phyloP scores from a whole-genome alignment of 1,139 yeast genomes.

The Geotrichum cucujoidarum region DNA sequence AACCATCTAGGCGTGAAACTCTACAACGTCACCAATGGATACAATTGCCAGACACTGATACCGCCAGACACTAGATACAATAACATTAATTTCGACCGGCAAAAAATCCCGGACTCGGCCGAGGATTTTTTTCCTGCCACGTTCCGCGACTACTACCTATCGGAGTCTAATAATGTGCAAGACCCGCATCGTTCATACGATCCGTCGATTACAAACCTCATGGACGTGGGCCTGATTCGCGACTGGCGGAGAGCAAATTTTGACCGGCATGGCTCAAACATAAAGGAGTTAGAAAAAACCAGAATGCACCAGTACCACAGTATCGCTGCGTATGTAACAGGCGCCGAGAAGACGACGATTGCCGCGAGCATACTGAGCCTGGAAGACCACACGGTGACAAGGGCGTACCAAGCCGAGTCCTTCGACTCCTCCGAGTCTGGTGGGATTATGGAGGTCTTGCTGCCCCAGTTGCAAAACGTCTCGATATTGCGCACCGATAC shows the following conservation, averaged over 20 bases:
- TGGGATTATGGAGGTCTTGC: conserved; percentile 1
- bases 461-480: conserved; percentile 10
- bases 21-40: conserved; percentile 13
- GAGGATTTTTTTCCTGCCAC: background rate
- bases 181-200: conserved; percentile 8
- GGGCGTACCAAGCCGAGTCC: background rate
- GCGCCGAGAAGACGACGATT: conserved; percentile 14
- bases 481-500: conserved; percentile 13
- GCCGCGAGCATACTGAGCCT: conserved; percentile 10
- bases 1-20: conserved; percentile 6
- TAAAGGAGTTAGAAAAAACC: no score
- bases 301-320: background rate
- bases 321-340: conserved; percentile 16
- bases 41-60: conserved; percentile 10
- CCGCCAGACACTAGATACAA: conserved; percentile 13
- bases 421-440: background rate
- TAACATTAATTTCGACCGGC: background rate
- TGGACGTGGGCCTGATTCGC: conserved; percentile 15
- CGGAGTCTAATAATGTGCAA: conserved; percentile 1
- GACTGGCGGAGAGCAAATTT: background rate
- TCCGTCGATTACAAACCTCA: conserved; percentile 9
- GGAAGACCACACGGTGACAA: background rate
- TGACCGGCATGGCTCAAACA: no score
- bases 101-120: background rate
- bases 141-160: conserved; percentile 3